Base-by-base conservation (phyloP, 1,139 yeast genomes). In the Blastobotrys illinoisensis region DNA sequence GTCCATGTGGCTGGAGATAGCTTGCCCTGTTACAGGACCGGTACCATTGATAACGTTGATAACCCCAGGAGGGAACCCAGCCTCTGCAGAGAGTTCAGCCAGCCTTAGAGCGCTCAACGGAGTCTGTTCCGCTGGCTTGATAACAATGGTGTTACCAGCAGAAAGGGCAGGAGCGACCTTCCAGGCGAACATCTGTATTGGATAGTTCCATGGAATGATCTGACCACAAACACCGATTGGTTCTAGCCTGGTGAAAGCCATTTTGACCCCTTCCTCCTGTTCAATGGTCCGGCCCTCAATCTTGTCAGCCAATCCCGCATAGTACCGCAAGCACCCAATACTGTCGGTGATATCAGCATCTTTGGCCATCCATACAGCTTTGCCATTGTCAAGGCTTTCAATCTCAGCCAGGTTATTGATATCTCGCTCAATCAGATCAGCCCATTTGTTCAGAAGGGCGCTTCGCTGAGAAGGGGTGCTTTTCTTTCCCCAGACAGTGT, bases 261-360 rank as follows among this genome's bases (percentile, higher is more conserved):
- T 77, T 70, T 85, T 84, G 56, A 78, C 78, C 40, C 83, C 80
- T 63, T 78, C 79, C 50, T 67, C 68, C 59, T 85, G 76, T 59
- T 88, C 91, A 63, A 88, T 83, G 49, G 85, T 82, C 59, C 78
- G 78, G 48, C 97, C 97, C 59, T 79, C 79, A 61, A 85, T 77
- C 74, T 89, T 89, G 72, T 86, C 95, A 49, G 96, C 91, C 83
- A 88, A 85, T 51, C 96, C 97, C 20, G 93, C 96, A 69, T 80
- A 80, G 78, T 85, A 75, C 75, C 85, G 77, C 75, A 85, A 74
- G 68, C 85, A 74, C 65, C 80, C 73, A 68, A 85, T 66, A 70
- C 83, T 74, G 73, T 81, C 73, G 67, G 77, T 81, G 52, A 89
- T 11, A n/a, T 32, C 79, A 63, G 81, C 81, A 54, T 76, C 71